Percentiles rank a stretch among this genome's conserved stretches.
phyloP scores from a whole-genome alignment of 1,139 yeast genomes.

The Magnusiomyces magnusii region DNA sequence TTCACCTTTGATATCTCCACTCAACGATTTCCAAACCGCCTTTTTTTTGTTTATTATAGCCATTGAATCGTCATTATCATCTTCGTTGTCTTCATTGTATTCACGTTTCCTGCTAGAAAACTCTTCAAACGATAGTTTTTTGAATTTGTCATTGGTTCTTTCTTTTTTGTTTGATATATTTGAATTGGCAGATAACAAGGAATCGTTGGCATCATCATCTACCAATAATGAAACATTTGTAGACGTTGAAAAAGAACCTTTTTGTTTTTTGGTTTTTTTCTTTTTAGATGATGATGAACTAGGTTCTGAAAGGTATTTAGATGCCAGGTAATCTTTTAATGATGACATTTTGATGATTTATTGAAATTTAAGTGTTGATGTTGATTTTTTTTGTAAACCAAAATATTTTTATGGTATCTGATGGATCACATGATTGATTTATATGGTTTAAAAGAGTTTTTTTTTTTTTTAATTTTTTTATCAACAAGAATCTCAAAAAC shows the following conservation, averaged over 20 bases:
- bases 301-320: slow-evolving; percentile 36
- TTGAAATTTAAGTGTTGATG: too few species aligned
- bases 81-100: slow-evolving; percentile 19
- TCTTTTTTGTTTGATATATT: background rate
- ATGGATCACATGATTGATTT: too few species aligned
- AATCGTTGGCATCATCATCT: slow-evolving; percentile 24
- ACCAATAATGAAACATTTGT: slow-evolving; percentile 19
- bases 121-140: slow-evolving; percentile 6
- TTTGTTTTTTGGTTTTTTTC: slow-evolving; percentile 14
- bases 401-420: too few species aligned
- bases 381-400: too few species aligned
- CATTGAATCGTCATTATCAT: slow-evolving; percentile 15
- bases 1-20: slow-evolving; percentile 15
- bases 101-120: slow-evolving; percentile 16
- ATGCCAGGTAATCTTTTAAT: slow-evolving; percentile 46
- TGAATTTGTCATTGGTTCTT: slow-evolving; percentile 14
- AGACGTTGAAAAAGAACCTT: slow-evolving; percentile 6
- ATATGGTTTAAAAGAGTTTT: too few species aligned
- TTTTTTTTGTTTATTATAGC: too few species aligned
- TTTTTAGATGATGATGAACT: slow-evolving; percentile 29
- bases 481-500: too few species aligned
- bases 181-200: slow-evolving; percentile 2
- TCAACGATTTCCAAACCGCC: slow-evolving; percentile 27
- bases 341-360: slow-evolving; percentile 36
- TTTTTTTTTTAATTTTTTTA: too few species aligned